phyloP scores from a whole-genome alignment of 331 rosid species.

The Ulmus americana region DNA sequence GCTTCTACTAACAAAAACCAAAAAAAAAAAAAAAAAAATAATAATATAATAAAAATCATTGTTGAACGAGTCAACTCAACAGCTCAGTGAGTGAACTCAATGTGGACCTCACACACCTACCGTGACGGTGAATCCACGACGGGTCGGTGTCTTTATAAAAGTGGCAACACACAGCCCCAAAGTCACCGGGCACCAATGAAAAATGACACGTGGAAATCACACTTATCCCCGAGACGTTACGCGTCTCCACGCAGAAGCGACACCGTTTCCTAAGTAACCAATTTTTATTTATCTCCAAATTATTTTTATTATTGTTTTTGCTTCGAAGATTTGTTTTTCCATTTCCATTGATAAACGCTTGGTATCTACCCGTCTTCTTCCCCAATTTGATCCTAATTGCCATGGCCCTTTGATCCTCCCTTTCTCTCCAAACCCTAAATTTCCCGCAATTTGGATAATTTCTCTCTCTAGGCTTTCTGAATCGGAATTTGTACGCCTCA shows the following conservation, averaged over 20 bases:
- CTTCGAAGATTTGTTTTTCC: background rate
- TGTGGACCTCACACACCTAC: conserved; percentile 10
- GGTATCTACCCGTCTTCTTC: conserved; percentile 2
- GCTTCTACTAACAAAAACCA: background rate
- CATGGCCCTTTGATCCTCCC: conserved; percentile 7
- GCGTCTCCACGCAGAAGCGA: conserved; percentile 25
- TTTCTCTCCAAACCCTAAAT: background rate
- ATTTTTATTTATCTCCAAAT: background rate
- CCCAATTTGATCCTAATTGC: background rate
- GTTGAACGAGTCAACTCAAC: conserved; percentile 7
- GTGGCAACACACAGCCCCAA: background rate
- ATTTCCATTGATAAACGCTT: background rate
- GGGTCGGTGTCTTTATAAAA: background rate
- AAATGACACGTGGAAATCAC: background rate
- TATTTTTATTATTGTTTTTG: background rate
- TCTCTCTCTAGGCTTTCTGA: conserved; percentile 9
- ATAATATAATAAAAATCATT: background rate
- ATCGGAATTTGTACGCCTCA: background rate
- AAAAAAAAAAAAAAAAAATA: background rate
- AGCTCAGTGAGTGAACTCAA: background rate
- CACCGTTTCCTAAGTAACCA: conserved; percentile 6
- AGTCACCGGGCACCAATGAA: background rate
- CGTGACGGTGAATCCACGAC: conserved; percentile 38
- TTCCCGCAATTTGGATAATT: background rate
- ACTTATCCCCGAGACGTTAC: conserved; percentile 7